Base-by-base conservation (phyloP, 768 basidiomycete species). In the Lepiota brunneoincarnata region DNA sequence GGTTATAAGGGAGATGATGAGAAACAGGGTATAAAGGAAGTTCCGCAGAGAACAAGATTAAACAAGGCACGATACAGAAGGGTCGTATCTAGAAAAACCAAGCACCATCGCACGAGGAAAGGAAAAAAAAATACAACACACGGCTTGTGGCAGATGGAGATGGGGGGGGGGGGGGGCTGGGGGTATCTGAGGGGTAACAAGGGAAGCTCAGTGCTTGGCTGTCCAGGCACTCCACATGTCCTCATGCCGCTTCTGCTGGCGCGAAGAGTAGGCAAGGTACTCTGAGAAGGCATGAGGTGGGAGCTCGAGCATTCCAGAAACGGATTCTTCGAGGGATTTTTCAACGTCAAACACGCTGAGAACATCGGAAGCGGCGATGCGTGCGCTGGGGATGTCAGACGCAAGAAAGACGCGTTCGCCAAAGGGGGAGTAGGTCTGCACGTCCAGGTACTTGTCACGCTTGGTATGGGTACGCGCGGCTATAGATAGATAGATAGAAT, bases 331-430 rank as follows among this genome's bases (percentile, higher is more conserved):
- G 4, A 17, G 10, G 11, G 49, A 34, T 2, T 20, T 5, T 21
- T 36, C 37, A n/a, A 17, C 37, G 4, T 82, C 78, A 55, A 89
- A 80, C 57, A 87, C 67, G 58, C 73, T 71, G 51, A 89, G 80
- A 58, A 89, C 69, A 67, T 86, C 83, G 23, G 75, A 71, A 9
- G 78, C 65, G 6, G 76, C 63, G 57, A 89, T 87, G 66, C 88
- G 85, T 2, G 86, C 84, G 55, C 75, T 72, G 6, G 85, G 83
- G 17, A 81, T 76, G 26, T 75, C 66, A 2, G 81, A 78, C 0
- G 80, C 79, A 55, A 89, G 78, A 70, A 89, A 89, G 49, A 84
- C 69, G 54, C 84, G 77, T 50, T 81, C 79, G 39, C 83, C 84
- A 55, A 89, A 86, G 0, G 83, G 84, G 1, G 73, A 65, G 62